Base-by-base conservation (phyloP, 1,284 basidiomycete species). In the Apiotrichum sp. region DNA sequence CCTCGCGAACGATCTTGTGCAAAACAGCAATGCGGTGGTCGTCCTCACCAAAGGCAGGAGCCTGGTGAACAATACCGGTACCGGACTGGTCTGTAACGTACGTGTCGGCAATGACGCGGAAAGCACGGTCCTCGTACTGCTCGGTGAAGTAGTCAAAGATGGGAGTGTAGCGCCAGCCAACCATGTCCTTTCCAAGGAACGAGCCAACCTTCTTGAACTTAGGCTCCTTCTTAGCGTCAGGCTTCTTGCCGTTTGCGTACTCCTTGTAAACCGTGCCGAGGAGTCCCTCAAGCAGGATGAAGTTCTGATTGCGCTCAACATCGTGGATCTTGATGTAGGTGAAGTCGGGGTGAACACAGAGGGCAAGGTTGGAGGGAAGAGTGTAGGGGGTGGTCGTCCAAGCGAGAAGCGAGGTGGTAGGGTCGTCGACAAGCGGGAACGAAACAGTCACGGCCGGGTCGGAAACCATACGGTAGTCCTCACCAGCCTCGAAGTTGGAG, bases 371-470 rank as follows among this genome's bases (percentile, higher is more conserved):
- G 53, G 92, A 93, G 2, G 96, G 95, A 6, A 98, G 80, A 0
- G 96, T 98, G 93, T 95, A 99, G 0, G 96, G 96, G 0, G 96
- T 99, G 22, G 95, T 99, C 29, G 95, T 99, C 95, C 95, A 99
- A 7, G 96, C 96, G 43, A 99, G 80, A 39, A 99, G 79, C 6
- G 89, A 87, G 31, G 95, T 97, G 57, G 80, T 83, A 6, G 90
- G 90, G 72, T 98, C 96, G 65, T 96, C 89, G 33, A 92, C 86
- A 35, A 98, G 83, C 16, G 88, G 89, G 80, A 99, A 98, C 0
- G 91, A 80, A 55, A 99, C 86, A 16, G 92, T 96, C 13, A 98
- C 89, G 35, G 95, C 89, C 48, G 96, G 96, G 79, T 99, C 96
- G 70, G 84, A 88, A 43, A 97, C 89, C 74, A 97, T 93, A 69